These are phyloP conservation scores for Linnemannia zychae DNA, from an alignment of 192 early-diverging fungal genomes.

Conservation along the genomic window DNA sequence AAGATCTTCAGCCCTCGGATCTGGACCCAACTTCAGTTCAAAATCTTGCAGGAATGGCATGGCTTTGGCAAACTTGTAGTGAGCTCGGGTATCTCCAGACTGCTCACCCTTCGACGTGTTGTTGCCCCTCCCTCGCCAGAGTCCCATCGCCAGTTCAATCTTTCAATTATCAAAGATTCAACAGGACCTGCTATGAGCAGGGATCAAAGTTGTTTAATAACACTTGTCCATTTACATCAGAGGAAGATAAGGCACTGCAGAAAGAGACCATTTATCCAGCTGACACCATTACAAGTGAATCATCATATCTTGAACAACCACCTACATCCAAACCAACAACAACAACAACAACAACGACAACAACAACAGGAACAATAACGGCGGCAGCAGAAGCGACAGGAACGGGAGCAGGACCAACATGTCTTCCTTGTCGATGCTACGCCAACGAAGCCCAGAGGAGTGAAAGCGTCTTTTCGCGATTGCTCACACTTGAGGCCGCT, in stretches of 20 bases:
- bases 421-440: slow-evolving; percentile 19
- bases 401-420: background rate
- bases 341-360: background rate
- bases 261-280: background rate
- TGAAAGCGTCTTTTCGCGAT: slow-evolving; percentile 37
- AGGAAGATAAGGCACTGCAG: no score
- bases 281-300: background rate
- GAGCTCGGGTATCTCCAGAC: slow-evolving; percentile 78
- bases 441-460: slow-evolving; percentile 1
- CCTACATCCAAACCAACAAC: background rate
- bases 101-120: slow-evolving; percentile 31
- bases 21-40: slow-evolving; percentile 47
- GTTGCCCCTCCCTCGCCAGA: slow-evolving; percentile 54
- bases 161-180: background rate
- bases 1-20: slow-evolving; percentile 51
- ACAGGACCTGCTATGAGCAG: background rate
- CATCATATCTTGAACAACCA: background rate
- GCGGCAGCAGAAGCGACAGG: background rate
- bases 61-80: slow-evolving; percentile 79
- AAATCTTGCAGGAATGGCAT: slow-evolving; percentile 43
- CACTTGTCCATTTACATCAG: background rate
- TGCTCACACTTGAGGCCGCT: slow-evolving; percentile 41
- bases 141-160: background rate
- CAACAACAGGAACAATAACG: background rate
- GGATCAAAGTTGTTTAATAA: background rate